Percentiles rank a stretch among this genome's conserved stretches.
Conservation (phyloP, 805 yeast genomes). For the Aciculoconidium aculeatum region DNA sequence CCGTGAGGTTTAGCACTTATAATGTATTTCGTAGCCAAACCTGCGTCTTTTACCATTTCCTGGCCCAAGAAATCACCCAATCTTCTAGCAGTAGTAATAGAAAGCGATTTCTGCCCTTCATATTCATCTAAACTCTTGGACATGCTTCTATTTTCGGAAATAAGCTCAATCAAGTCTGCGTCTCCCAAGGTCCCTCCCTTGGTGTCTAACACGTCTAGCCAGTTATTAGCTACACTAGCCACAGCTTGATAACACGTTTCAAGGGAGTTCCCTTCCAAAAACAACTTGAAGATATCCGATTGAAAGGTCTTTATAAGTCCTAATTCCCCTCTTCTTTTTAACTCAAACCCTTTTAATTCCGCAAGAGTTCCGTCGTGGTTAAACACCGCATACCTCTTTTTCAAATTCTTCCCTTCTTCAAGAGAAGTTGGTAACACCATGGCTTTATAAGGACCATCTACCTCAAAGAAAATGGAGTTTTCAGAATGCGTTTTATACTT, state of each 20-base stretch:
- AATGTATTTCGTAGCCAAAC: slow-evolving; percentile 90
- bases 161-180: slow-evolving; percentile 87
- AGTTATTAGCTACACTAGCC: slow-evolving; percentile 87
- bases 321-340: slow-evolving; percentile 94
- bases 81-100: slow-evolving; percentile 91
- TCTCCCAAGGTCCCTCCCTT: slow-evolving; percentile 85
- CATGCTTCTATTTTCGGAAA: slow-evolving; percentile 96
- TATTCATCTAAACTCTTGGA: slow-evolving; percentile 86
- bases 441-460: slow-evolving; percentile 97
- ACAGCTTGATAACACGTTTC: slow-evolving; percentile 83
- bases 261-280: slow-evolving; percentile 76
- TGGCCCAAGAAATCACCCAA: slow-evolving; percentile 92
- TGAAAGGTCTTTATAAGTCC: slow-evolving; percentile 92
- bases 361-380: slow-evolving; percentile 92
- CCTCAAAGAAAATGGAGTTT: slow-evolving; percentile 94
- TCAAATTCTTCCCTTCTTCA: slow-evolving; percentile 95
- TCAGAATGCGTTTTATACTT: slow-evolving; percentile 77
- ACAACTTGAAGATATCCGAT: slow-evolving; percentile 86
- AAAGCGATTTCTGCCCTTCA: slow-evolving; percentile 85
- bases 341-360: slow-evolving; percentile 93
- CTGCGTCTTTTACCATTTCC: slow-evolving; percentile 94
- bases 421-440: slow-evolving; percentile 96
- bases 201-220: slow-evolving; percentile 91
- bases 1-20: slow-evolving; percentile 77
- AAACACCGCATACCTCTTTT: slow-evolving; percentile 95